Evolutionary conservation across 208 protist species (phyloP), one percentile per base, ranked within the genome.

Genomic region (Histomonas meleagridis): DNA sequence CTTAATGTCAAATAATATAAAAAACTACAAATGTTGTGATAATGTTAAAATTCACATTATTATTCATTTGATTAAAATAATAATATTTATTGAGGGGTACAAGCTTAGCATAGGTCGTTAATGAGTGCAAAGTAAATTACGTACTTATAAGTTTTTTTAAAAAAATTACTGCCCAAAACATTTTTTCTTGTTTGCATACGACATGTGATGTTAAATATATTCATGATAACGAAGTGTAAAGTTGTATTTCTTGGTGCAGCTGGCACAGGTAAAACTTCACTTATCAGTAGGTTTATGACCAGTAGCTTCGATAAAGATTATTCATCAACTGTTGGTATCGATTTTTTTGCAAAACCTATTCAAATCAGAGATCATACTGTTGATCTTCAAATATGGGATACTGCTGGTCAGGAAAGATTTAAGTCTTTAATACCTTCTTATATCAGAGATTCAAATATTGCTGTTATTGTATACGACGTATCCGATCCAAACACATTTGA

Each of bases 271-370:
- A 91, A 91, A 91, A 91, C 86, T 35, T 91, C 86, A 32, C 35
- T 91, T 16, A 32, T 91, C 16, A 91, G n/a, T 14, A 49, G 60
- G 40, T 46, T 72, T 2, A 78, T 60, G 49, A 98, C 98, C 92
- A 97, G 98, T 94, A 97, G 95, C n/a, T 99, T 99, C 91, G 97
- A 98, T 91, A 94, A 90, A 57, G 95, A 94, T 10, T 96, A 96
- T 91, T 23, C 94, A 95, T 95, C 97, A 18, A 99, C 98, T 16
- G 98, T 99, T 92, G 98, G 98, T 49, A 99, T 99, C 92, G 98
- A 99, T 94, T 99, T 99, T 93, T 95, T 99, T 5, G 96, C 96
- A 43, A 99, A 99, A 93, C 98, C 97, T 1, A 96, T 99, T 92
- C 97, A 98, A 92, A 93, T 99, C 7, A 97, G 98, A 70, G 97